These are phyloP conservation scores for Colletotrichum sp. DNA, from an alignment of 2,329 filamentous ascomycete species.

Conservation along the genomic window DNA sequence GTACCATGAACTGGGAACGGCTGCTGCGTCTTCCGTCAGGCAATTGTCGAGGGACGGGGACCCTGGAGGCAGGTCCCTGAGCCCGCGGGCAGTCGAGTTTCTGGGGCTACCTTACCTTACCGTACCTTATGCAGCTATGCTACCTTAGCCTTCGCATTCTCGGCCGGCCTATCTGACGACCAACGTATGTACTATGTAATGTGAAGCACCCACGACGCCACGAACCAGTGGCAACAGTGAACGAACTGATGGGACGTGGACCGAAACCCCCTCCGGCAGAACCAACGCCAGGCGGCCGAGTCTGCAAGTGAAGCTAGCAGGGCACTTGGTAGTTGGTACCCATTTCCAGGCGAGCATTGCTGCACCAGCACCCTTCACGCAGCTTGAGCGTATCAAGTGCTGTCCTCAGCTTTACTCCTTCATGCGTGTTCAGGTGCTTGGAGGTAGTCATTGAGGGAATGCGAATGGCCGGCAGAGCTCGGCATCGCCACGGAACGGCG, in stretches of 20 bases:
- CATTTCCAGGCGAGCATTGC: neutral
- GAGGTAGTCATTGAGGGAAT: too few species aligned
- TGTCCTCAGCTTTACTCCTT: neutral
- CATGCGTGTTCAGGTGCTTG: neutral
- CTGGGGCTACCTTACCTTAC: neutral
- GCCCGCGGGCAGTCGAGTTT: neutral
- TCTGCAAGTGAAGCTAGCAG: neutral
- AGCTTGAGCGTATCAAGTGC: neutral
- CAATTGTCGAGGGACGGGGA: neutral
- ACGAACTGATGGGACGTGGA: constrained; percentile 1
- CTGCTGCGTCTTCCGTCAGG: neutral
- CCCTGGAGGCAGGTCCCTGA: neutral
- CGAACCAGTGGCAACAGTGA: neutral
- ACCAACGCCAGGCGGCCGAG: neutral
- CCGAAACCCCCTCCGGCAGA: neutral
- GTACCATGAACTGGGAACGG: neutral
- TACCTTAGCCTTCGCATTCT: too few species aligned
- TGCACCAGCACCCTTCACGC: neutral
- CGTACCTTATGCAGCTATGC: too few species aligned
- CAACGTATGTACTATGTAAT: neutral
- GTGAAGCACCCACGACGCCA: neutral
- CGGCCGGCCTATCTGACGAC: too few species aligned
- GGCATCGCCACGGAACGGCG: neutral
- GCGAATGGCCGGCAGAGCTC: neutral
- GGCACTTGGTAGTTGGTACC: neutral